Conservation (phyloP, 2,329 filamentous ascomycete genomes). For the Phaeomoniella chlamydospora region DNA sequence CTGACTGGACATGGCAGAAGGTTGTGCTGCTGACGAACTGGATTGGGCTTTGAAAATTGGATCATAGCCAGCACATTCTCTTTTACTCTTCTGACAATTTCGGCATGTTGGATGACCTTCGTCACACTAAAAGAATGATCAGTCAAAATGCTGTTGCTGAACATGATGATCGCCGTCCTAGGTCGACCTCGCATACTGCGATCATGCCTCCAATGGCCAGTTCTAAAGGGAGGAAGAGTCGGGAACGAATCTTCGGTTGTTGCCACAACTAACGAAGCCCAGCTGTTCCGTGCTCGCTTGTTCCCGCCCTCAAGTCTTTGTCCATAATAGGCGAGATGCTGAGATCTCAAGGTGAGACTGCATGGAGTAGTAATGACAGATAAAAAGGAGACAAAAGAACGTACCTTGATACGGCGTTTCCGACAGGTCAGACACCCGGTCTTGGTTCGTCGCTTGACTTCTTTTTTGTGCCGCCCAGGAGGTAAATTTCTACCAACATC, state of each 20-base stretch:
- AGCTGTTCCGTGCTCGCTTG: too few relatives aligned
- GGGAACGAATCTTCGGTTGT: too few relatives aligned
- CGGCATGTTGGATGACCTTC: conserved; percentile 81
- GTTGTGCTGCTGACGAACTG: not conserved
- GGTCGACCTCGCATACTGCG: too few relatives aligned
- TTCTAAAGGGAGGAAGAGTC: too few relatives aligned
- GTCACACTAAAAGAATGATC: conserved; percentile 83
- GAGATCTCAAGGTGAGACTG: too few relatives aligned
- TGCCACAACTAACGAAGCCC: too few relatives aligned
- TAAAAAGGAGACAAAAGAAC: conserved; percentile 2
- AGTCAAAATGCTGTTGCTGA: too few relatives aligned
- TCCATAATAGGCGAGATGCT: too few relatives aligned
- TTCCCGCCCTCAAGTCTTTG: too few relatives aligned
- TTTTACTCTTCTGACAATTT: conserved; percentile 55
- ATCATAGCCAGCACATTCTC: conserved; percentile 54
- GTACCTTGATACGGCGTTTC: conserved; percentile 58
- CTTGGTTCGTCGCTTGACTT: conserved; percentile 63
- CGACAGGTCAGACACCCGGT: conserved; percentile 54
- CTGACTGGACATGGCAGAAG: not conserved
- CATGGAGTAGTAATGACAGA: too few relatives aligned
- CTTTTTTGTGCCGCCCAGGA: conserved; percentile 50
- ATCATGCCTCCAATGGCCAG: too few relatives aligned
- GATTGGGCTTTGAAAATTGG: conserved; percentile 57
- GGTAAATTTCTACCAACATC: conserved; percentile 23
- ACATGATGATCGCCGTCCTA: too few relatives aligned